Conservation (phyloP, 768 basidiomycete genomes). For the Calocybe gangraenosa region DNA sequence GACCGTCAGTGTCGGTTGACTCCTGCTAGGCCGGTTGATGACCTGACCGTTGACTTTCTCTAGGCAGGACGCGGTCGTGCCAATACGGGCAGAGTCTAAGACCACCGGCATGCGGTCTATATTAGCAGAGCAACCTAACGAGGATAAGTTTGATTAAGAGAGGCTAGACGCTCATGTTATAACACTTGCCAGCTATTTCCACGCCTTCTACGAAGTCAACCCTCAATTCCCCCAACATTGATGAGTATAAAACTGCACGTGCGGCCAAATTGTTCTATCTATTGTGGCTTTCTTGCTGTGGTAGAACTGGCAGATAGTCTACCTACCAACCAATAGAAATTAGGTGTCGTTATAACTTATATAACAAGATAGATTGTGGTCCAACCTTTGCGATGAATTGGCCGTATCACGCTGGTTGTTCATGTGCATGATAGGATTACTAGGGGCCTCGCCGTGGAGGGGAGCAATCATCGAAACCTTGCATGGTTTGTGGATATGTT, state of each 20-base stretch:
- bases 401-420: no score
- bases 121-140: conserved; percentile 58
- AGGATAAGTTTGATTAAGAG: no score
- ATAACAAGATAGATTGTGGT: no score
- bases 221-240: conserved; percentile 81
- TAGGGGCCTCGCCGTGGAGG: no score
- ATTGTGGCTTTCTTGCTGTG: conserved; percentile 85
- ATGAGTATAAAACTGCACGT: conserved; percentile 69
- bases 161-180: no score
- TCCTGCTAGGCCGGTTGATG: background rate
- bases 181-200: conserved; percentile 56
- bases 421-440: no score
- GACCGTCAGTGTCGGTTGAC: background rate
- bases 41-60: conserved; percentile 52
- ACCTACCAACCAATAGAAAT: no score
- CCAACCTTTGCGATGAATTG: no score
- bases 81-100: conserved; percentile 90
- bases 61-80: conserved; percentile 72
- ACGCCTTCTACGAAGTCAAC: conserved; percentile 62
- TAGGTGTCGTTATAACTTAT: no score
- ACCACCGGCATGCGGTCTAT: conserved; percentile 68
- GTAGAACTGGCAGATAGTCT: no score
- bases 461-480: no score
- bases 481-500: no score
- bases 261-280: conserved; percentile 74